These are phyloP conservation scores for Passiflora organensis DNA, from an alignment of 345 rosid genomes.

Conservation along the genomic window DNA sequence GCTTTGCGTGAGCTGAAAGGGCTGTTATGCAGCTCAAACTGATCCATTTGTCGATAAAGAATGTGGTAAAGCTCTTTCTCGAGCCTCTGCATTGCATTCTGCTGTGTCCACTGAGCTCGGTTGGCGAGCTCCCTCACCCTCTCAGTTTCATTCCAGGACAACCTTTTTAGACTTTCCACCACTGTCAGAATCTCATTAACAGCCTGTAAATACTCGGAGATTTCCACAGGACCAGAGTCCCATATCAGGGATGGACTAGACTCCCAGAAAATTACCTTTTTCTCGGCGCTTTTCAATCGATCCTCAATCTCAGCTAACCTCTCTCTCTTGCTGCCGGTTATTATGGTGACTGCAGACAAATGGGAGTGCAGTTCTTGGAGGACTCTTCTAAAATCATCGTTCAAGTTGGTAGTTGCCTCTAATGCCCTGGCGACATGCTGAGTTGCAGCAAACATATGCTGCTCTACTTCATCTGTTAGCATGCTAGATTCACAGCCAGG, in stretches of 20 bases:
- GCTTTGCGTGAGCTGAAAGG: conserved; percentile 33
- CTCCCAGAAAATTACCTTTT: conserved; percentile 47
- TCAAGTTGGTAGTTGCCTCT: conserved; percentile 40
- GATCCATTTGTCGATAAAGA: conserved; percentile 37
- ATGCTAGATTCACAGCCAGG: conserved; percentile 13
- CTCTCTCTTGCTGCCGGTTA: conserved; percentile 27
- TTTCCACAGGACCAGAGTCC: conserved; percentile 43
- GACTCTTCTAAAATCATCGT: conserved; percentile 39
- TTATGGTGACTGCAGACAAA: conserved; percentile 36
- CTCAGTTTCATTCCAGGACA: conserved; percentile 23
- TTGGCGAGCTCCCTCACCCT: conserved; percentile 41
- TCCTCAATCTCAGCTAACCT: conserved; percentile 36
- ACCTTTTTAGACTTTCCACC: conserved; percentile 26
- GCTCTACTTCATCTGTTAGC: conserved; percentile 45
- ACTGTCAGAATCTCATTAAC: conserved; percentile 40
- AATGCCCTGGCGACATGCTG: conserved; percentile 55
- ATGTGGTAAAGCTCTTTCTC: conserved; percentile 60
- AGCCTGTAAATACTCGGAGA: conserved; percentile 47
- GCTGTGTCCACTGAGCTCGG: conserved; percentile 41
- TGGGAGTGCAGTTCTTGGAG: conserved; percentile 46
- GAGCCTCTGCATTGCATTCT: conserved; percentile 74
- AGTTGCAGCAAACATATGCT: conserved; percentile 60
- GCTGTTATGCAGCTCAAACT: conserved; percentile 31
- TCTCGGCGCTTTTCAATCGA: conserved; percentile 40
- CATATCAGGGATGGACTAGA: conserved; percentile 38